phyloP scores from a whole-genome alignment of 441 rosid genomes.

The Eruca vesicaria region DNA sequence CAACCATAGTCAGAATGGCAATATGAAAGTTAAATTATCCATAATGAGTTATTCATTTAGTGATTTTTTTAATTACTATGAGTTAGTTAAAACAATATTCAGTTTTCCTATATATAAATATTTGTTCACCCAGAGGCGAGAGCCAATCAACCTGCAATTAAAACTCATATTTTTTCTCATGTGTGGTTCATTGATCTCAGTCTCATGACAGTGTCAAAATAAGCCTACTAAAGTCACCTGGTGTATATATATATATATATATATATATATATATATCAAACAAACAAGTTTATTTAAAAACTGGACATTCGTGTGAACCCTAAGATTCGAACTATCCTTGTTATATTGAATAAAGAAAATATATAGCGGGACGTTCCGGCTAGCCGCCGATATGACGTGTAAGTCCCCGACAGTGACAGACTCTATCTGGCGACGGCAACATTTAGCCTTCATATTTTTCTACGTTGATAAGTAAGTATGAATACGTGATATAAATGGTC shows the following conservation, averaged over 20 bases:
- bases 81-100: background rate
- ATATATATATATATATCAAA: too few species aligned
- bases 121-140: background rate
- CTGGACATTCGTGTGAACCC: constrained; percentile 12
- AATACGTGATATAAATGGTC: background rate
- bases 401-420: constrained; percentile 12
- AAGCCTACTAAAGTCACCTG: background rate
- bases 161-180: background rate
- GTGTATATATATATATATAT: background rate
- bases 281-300: background rate
- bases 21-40: background rate
- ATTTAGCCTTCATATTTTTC: background rate
- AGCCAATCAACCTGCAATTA: background rate
- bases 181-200: background rate
- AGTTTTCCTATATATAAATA: background rate
- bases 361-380: background rate
- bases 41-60: background rate
- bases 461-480: background rate
- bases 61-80: background rate
- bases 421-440: background rate
- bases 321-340: background rate
- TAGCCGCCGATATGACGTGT: background rate
- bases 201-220: background rate
- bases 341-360: background rate
- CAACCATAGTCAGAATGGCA: background rate